These are phyloP conservation scores for Cokeromyces recurvatus DNA, from an alignment of 371 early-diverging fungal species.

Conservation along the genomic window DNA sequence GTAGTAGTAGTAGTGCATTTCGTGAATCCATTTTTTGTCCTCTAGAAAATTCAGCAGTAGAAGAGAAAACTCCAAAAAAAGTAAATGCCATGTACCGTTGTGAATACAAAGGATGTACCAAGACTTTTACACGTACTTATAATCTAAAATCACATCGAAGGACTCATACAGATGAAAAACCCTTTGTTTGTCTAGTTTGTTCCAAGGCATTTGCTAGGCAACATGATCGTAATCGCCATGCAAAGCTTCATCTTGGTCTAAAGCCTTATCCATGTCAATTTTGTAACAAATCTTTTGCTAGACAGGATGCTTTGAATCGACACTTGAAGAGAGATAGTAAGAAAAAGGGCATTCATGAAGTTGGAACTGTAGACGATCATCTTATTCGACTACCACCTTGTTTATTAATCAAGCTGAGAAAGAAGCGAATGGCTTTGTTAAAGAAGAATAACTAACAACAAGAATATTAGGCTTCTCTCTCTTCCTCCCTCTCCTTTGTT, in stretches of 20 bases:
- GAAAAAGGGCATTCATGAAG: background rate
- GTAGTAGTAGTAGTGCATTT: background rate
- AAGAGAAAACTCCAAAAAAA: background rate
- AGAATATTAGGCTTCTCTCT: background rate
- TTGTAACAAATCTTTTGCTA: slow-evolving; percentile 70
- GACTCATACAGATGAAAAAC: slow-evolving; percentile 72
- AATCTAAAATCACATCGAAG: slow-evolving; percentile 77
- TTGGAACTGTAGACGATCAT: background rate
- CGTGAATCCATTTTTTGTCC: too few species aligned
- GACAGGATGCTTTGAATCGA: slow-evolving; percentile 67
- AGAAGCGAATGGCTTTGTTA: slow-evolving; percentile 2
- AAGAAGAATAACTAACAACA: slow-evolving; percentile 5
- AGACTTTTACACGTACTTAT: slow-evolving; percentile 74
- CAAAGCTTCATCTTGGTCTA: slow-evolving; percentile 56
- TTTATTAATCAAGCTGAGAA: slow-evolving; percentile 7
- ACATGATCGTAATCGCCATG: slow-evolving; percentile 80
- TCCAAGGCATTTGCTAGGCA: slow-evolving; percentile 59
- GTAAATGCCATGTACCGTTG: slow-evolving; percentile 7
- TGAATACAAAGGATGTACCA: slow-evolving; percentile 54
- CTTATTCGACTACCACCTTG: slow-evolving; percentile 5
- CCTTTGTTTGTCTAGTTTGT: slow-evolving; percentile 62
- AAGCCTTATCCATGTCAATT: slow-evolving; percentile 56
- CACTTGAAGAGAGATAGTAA: slow-evolving; percentile 43
- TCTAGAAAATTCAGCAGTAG: background rate
- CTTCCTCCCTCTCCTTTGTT: too few species aligned